Evolutionary conservation across 1,284 basidiomycete genomes (phyloP), one percentile per base, ranked within the genome.

Genomic region (Pyrrhoderma noxium): DNA sequence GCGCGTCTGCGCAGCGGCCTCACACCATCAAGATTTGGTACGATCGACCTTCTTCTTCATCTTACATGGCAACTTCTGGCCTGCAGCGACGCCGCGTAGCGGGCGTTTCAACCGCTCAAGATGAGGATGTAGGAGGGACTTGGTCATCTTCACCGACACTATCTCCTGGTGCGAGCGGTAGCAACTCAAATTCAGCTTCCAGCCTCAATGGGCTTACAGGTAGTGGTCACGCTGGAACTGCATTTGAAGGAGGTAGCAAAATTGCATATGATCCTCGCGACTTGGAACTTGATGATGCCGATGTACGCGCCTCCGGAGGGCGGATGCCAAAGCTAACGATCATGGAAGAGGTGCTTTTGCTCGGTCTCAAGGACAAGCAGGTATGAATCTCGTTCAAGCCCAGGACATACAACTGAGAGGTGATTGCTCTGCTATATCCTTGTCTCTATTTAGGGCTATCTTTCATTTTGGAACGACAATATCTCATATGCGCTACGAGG

Each of bases 381-480:
- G 86, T 88, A 31, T 31, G 27, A 31, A 11, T 31, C 11, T 58
- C 49, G 80, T 69, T 2, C 16, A 16, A 16, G 36, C 27, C 5
- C 38, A 11, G 25, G 39, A 45, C 3, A 19, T 42, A 3, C 36
- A 11, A 14, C 25, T 11, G 50, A 37, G 35, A 44, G 4, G 13
- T 18, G 14, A 3, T 34, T 25, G 16, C n/a, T 31, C 44, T 37
- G 35, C 14, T 27, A 25, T 14, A 47, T 21, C 1, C 8, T 34
- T 31, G 14, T 21, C 22, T 51, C 19, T 16, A 23, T n/a, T 46
- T 59, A 93, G 87, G 92, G 91, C 39, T 94, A 94, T 65, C 80
- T 95, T 16, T 93, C 91, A 1, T 95, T 96, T 67, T 95, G 91
- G 93, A 97, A 97, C 67, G 93, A 97, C 73, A 96, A 95, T 69